These are phyloP conservation scores for Oxyria digyna DNA, from an alignment of 148 eudicot species.

Conservation along the genomic window DNA sequence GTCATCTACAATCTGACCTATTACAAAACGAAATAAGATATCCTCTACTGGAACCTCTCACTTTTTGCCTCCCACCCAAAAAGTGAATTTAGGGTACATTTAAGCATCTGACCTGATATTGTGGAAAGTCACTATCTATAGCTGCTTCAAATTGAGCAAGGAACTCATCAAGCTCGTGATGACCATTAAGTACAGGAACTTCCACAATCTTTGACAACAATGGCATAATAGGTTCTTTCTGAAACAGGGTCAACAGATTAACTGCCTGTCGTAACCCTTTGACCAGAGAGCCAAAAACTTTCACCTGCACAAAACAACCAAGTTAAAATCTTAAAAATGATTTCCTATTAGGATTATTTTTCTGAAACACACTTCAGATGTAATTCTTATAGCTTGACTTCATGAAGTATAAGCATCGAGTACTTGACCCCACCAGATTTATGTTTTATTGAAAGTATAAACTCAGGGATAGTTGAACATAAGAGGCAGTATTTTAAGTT, in stretches of 20 bases:
- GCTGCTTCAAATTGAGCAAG: constrained; percentile 90
- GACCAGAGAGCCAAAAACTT: constrained; percentile 68
- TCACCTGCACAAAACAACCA: constrained; percentile 41
- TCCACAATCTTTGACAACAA: constrained; percentile 43
- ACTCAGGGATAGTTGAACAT: not conserved
- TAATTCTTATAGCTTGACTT: not conserved
- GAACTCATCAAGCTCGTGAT: constrained; percentile 55
- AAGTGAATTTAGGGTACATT: too few species aligned
- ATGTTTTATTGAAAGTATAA: not conserved
- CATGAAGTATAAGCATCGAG: not conserved
- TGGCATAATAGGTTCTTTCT: constrained; percentile 29
- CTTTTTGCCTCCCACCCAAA: too few species aligned
- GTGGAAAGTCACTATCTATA: constrained; percentile 84
- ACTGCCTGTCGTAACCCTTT: constrained; percentile 74
- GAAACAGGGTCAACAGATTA: constrained; percentile 44
- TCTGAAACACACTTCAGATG: not conserved
- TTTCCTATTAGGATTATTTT: not conserved
- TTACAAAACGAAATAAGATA: not conserved
- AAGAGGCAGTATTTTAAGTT: not conserved
- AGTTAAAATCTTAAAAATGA: not conserved
- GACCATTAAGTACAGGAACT: constrained; percentile 55
- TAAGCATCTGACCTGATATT: constrained; percentile 55
- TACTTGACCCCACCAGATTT: not conserved
- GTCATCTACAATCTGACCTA: not conserved
- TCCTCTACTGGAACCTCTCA: not conserved